Evolutionary conservation across 1,284 basidiomycete species (phyloP).

Genomic region (Mycena sp.): DNA sequence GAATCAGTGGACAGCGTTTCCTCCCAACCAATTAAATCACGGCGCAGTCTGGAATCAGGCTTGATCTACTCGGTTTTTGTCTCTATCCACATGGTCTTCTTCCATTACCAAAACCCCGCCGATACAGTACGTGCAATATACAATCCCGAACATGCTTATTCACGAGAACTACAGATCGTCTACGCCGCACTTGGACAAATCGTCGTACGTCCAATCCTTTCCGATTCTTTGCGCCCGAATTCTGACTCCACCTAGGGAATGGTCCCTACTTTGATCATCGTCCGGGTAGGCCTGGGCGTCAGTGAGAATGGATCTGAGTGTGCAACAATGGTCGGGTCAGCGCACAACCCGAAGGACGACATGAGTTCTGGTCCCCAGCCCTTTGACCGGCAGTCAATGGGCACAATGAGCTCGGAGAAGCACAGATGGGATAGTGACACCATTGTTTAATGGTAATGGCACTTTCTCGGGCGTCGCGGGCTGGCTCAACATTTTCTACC

Average conservation of each 20-base stretch:
- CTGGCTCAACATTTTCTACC: too few relatives aligned
- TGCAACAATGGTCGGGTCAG: not conserved
- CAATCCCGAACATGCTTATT: too few relatives aligned
- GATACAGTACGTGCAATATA: slow-evolving; percentile 17
- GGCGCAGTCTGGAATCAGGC: slow-evolving; percentile 24
- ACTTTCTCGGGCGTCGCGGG: too few relatives aligned
- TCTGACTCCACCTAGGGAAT: slow-evolving; percentile 14
- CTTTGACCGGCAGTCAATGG: too few relatives aligned
- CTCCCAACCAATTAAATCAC: not conserved
- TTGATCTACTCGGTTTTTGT: slow-evolving; percentile 28
- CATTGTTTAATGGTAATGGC: too few relatives aligned
- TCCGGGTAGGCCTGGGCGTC: slow-evolving; percentile 26
- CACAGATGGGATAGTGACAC: too few relatives aligned
- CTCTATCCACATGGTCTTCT: slow-evolving; percentile 28
- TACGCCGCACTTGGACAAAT: slow-evolving; percentile 25
- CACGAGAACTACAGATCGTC: slow-evolving; percentile 2
- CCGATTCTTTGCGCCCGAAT: not conserved
- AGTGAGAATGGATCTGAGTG: not conserved
- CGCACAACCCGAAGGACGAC: too few relatives aligned
- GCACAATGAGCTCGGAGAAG: too few relatives aligned
- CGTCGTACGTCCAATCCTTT: slow-evolving; percentile 14
- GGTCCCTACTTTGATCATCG: slow-evolving; percentile 27
- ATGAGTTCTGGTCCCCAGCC: too few relatives aligned
- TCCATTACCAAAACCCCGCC: slow-evolving; percentile 21
- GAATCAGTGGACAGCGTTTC: not conserved